phyloP scores from a whole-genome alignment of 129 eudicot genomes.

The Solidago caesia region DNA sequence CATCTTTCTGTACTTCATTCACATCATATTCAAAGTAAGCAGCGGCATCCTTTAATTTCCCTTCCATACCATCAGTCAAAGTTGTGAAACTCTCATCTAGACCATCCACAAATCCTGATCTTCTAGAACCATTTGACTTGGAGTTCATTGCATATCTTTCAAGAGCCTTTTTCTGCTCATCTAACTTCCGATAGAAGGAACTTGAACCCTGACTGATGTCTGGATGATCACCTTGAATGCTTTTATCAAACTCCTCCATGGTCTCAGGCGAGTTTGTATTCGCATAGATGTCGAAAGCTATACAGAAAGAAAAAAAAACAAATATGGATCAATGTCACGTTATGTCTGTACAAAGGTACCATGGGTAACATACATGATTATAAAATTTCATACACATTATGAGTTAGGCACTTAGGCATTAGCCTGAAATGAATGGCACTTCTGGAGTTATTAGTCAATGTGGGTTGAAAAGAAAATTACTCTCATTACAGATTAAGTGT shows the following conservation, averaged over 20 bases:
- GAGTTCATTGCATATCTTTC: constrained; percentile 29
- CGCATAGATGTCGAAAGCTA: constrained; percentile 28
- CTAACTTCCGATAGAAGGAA: constrained; percentile 48
- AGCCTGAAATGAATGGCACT: no score
- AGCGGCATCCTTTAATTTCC: constrained; percentile 55
- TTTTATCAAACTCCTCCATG: constrained; percentile 39
- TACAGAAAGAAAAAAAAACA: constrained; percentile 8
- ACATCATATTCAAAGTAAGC: constrained; percentile 46
- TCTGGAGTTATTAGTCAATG: no score
- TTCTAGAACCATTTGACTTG: constrained; percentile 13
- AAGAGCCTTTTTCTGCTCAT: constrained; percentile 33
- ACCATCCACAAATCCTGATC: constrained; percentile 40
- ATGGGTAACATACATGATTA: no score
- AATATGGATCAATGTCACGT: neutral
- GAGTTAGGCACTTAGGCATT: no score
- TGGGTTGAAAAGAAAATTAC: no score
- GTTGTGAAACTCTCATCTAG: constrained; percentile 46
- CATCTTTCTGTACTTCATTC: constrained; percentile 47
- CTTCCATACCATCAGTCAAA: constrained; percentile 62
- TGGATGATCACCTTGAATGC: constrained; percentile 31
- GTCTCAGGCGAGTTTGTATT: constrained; percentile 40
- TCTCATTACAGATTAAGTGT: no score
- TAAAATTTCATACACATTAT: no score
- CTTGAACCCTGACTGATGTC: constrained; percentile 17
- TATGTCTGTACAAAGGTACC: no score